Percentiles rank a stretch among this genome's conserved stretches.
phyloP scores from a whole-genome alignment of 768 basidiomycete genomes.

The Lactifluus echinatus region DNA sequence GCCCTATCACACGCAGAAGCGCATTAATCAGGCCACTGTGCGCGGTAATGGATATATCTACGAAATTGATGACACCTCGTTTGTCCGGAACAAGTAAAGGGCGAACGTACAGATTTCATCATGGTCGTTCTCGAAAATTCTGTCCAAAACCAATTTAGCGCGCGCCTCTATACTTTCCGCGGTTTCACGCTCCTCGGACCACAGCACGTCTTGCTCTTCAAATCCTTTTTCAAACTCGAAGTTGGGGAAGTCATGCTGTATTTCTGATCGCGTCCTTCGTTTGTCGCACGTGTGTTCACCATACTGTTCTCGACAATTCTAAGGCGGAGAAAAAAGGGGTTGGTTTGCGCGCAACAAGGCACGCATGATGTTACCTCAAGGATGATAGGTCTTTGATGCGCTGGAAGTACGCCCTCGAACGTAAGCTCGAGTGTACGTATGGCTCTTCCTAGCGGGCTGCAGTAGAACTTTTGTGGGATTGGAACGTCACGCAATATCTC shows the following conservation, averaged over 20 bases:
- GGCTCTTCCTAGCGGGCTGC: slow-evolving; percentile 17
- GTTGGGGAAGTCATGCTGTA: slow-evolving; percentile 12
- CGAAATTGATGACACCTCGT: not conserved
- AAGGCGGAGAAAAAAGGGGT: not conserved
- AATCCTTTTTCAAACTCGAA: slow-evolving; percentile 19
- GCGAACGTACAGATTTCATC: slow-evolving; percentile 16
- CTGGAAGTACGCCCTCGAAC: slow-evolving; percentile 11
- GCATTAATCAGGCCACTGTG: slow-evolving; percentile 16
- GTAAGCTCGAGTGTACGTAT: slow-evolving; percentile 18
- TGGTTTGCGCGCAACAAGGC: not conserved
- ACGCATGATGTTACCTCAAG: slow-evolving; percentile 11
- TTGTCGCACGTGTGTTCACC: slow-evolving; percentile 19
- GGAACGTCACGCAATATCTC: slow-evolving; percentile 10
- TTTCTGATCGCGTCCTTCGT: slow-evolving; percentile 14
- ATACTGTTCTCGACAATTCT: slow-evolving; percentile 16
- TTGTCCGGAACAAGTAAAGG: not conserved
- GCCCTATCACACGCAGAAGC: slow-evolving; percentile 13
- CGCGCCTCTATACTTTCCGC: slow-evolving; percentile 2
- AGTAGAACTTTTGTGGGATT: slow-evolving; percentile 14
- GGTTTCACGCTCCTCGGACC: slow-evolving; percentile 9
- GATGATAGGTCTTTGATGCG: slow-evolving; percentile 9
- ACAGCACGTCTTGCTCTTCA: slow-evolving; percentile 17
- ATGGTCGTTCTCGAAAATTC: slow-evolving; percentile 7
- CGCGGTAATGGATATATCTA: slow-evolving; percentile 18
- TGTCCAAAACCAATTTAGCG: slow-evolving; percentile 17